Conservation (phyloP, 2,329 filamentous ascomycete species). For the Paecilomyces formosus region DNA sequence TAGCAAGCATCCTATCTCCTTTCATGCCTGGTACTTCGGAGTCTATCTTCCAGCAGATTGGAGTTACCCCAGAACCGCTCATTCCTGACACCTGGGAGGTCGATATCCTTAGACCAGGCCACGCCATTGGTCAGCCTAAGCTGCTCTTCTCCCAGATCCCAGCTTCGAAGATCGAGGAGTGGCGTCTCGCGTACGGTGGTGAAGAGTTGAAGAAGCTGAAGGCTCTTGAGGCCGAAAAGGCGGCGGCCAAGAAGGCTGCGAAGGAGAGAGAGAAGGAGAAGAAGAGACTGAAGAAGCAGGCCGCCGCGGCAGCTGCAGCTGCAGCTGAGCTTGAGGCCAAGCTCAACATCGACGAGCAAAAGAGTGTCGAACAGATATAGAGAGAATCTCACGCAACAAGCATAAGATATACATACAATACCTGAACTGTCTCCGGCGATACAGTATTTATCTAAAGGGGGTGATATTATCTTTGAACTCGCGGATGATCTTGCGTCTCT, state of each 20-base stretch:
- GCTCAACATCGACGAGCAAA: background rate
- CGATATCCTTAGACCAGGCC: conserved; percentile 56
- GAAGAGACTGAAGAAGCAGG: conserved; percentile 38
- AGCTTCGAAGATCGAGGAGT: conserved; percentile 72
- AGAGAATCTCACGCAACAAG: background rate
- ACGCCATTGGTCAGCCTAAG: conserved; percentile 72
- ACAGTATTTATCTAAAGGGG: too few relatives aligned
- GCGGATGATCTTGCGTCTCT: background rate
- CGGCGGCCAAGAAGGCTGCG: conserved; percentile 29
- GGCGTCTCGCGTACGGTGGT: conserved; percentile 68
- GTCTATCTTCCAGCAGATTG: conserved; percentile 71
- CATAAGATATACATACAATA: background rate
- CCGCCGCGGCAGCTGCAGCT: conserved; percentile 6
- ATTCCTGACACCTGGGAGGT: conserved; percentile 55
- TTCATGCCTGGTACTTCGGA: conserved; percentile 77
- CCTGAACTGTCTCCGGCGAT: too few relatives aligned
- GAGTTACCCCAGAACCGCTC: conserved; percentile 54
- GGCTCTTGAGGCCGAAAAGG: conserved; percentile 50
- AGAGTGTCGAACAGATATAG: background rate
- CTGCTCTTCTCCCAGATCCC: conserved; percentile 82
- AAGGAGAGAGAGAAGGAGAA: conserved; percentile 39
- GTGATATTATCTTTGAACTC: background rate
- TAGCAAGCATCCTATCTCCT: conserved; percentile 70
- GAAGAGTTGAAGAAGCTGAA: conserved; percentile 63
- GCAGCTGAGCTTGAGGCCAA: background rate